Evolutionary conservation across 2,329 filamentous ascomycete genomes (phyloP).

Genomic region (Penicillium sp.): DNA sequence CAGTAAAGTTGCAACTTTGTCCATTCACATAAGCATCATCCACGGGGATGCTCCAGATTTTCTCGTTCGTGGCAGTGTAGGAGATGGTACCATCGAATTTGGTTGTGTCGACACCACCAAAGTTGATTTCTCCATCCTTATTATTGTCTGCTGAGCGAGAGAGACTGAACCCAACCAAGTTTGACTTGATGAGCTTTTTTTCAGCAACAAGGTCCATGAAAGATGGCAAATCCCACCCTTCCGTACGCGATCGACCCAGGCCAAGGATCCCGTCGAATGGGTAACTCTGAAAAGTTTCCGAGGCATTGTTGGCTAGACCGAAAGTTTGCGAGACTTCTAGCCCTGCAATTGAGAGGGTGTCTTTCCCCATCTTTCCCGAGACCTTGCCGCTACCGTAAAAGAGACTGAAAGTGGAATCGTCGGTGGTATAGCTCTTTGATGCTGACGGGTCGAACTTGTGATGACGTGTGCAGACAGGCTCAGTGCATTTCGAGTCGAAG

Average conservation of each 20-base stretch:
- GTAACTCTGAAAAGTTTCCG: slow-evolving; percentile 72
- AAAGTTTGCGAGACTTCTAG: slow-evolving; percentile 66
- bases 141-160: slow-evolving; percentile 64
- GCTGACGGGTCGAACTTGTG: slow-evolving; percentile 66
- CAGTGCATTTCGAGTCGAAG: slow-evolving; percentile 69
- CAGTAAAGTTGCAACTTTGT: slow-evolving; percentile 53
- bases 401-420: slow-evolving; percentile 58
- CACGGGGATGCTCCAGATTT: slow-evolving; percentile 72
- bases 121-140: slow-evolving; percentile 74
- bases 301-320: slow-evolving; percentile 70
- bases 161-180: slow-evolving; percentile 70
- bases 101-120: slow-evolving; percentile 67
- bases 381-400: slow-evolving; percentile 77
- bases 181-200: slow-evolving; percentile 59
- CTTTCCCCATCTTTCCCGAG: slow-evolving; percentile 63
- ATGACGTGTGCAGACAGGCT: slow-evolving; percentile 66
- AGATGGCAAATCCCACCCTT: slow-evolving; percentile 55
- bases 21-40: slow-evolving; percentile 66
- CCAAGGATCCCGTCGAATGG: slow-evolving; percentile 88
- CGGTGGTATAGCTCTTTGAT: slow-evolving; percentile 61
- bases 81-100: slow-evolving; percentile 68
- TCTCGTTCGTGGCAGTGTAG: slow-evolving; percentile 60
- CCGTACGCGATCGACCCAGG: slow-evolving; percentile 63
- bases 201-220: slow-evolving; percentile 64
- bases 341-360: slow-evolving; percentile 66